Evolutionary conservation across 768 basidiomycete species (phyloP).

Genomic region (Dentipellis fragilis): DNA sequence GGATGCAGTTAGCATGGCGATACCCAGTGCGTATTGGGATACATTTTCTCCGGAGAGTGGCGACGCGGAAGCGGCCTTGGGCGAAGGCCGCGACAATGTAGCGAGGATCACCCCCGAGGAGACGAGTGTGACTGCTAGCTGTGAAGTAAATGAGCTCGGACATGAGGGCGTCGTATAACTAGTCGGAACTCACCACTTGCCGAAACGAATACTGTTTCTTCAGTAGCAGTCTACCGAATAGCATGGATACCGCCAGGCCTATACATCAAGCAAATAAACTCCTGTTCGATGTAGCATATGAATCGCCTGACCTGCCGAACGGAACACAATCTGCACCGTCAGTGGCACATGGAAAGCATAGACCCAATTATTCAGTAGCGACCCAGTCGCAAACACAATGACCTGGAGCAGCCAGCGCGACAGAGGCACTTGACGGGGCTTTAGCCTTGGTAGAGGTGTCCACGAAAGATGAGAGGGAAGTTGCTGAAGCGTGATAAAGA

Average conservation of each 20-base stretch:
- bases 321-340: conserved; percentile 74
- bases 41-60: conserved; percentile 2
- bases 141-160: background rate
- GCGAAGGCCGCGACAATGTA: conserved; percentile 51
- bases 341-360: conserved; percentile 70
- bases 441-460: conserved; percentile 38
- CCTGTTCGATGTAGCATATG: conserved; percentile 4
- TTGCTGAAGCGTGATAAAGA: conserved; percentile 62
- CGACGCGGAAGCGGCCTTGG: conserved; percentile 16
- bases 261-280: background rate
- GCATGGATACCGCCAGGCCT: conserved; percentile 14
- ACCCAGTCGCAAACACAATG: conserved; percentile 51
- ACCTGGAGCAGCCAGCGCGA: conserved; percentile 64
- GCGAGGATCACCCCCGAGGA: conserved; percentile 63
- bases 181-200: conserved; percentile 2
- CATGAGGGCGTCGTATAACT: background rate
- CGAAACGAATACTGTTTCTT: conserved; percentile 6
- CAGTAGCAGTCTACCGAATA: conserved; percentile 11
- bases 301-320: conserved; percentile 57
- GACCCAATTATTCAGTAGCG: conserved; percentile 74
- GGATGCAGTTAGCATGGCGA: conserved; percentile 56
- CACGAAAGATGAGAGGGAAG: conserved; percentile 51
- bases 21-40: conserved; percentile 51
- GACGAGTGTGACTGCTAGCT: conserved; percentile 61
- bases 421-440: conserved; percentile 60